These are phyloP conservation scores for Aegilops sharonensis DNA, from an alignment of 176 grass and related monocot genomes.

Conservation along the genomic window DNA sequence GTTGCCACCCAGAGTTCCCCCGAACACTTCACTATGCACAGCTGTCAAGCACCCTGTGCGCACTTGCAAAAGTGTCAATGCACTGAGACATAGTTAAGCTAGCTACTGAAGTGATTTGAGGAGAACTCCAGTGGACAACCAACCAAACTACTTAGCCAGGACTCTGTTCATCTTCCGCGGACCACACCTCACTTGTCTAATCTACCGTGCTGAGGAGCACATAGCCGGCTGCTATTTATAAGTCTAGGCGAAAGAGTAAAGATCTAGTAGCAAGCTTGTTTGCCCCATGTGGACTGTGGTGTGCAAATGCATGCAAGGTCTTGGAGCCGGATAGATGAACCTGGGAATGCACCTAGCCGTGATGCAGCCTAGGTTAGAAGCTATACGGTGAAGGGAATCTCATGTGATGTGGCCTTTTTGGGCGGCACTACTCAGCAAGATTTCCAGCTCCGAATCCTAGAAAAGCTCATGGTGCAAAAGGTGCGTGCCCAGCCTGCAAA, in stretches of 20 bases:
- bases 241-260: not conserved
- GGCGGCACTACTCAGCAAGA: not conserved
- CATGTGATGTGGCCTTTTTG: not conserved
- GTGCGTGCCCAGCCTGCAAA: not conserved
- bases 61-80: not conserved
- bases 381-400: conserved; percentile 10
- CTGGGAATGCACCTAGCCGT: conserved; percentile 48
- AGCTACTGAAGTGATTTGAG: conserved; percentile 36
- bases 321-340: conserved; percentile 1
- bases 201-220: conserved; percentile 35
- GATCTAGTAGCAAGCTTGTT: not conserved
- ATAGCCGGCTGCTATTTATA: conserved; percentile 59
- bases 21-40: conserved; percentile 36
- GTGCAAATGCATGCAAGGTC: not conserved
- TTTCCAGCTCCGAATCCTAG: conserved; percentile 19
- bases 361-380: conserved; percentile 46
- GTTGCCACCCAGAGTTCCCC: conserved; percentile 28
- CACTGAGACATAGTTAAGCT: not conserved
- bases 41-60: not conserved
- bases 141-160: conserved; percentile 20
- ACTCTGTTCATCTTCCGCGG: not conserved
- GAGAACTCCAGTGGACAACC: conserved; percentile 32
- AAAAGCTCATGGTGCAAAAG: conserved; percentile 24
- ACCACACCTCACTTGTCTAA: conserved; percentile 23
- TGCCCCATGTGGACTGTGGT: not conserved